phyloP scores from a whole-genome alignment of 805 yeast genomes.

The Kodamaea jinghongensis region DNA sequence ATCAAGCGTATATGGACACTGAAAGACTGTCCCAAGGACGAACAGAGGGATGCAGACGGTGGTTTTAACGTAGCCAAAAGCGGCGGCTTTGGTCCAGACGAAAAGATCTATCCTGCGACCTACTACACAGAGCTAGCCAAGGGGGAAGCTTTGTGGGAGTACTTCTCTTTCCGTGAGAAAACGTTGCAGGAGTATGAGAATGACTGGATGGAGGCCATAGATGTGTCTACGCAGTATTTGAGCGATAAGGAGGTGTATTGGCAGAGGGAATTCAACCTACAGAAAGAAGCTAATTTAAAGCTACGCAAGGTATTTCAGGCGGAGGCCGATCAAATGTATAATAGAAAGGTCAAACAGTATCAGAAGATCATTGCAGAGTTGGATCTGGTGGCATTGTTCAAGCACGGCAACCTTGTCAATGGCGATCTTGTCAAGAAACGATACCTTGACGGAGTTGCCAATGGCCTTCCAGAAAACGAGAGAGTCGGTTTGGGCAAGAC shows the following conservation, averaged over 20 bases:
- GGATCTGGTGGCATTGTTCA: conserved; percentile 21
- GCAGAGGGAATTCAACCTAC: neutral
- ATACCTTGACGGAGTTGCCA: neutral
- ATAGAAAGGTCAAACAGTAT: conserved; percentile 12
- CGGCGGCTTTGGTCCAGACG: conserved; percentile 25
- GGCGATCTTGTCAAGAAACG: neutral
- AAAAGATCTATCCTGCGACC: conserved; percentile 26
- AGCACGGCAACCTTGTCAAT: conserved; percentile 35
- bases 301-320: conserved; percentile 12
- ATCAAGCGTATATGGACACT: conserved; percentile 28
- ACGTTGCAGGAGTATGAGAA: neutral
- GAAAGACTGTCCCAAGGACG: conserved; percentile 6
- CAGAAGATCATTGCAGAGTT: conserved; percentile 14
- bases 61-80: conserved; percentile 28
- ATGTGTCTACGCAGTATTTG: conserved; percentile 8
- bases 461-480: conserved; percentile 21
- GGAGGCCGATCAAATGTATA: conserved; percentile 13
- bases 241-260: conserved; percentile 5
- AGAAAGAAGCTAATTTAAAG: neutral
- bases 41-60: conserved; percentile 22
- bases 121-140: conserved; percentile 25
- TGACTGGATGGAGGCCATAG: conserved; percentile 13
- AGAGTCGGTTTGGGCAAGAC: conserved; percentile 27
- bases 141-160: conserved; percentile 39
- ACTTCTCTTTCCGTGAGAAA: conserved; percentile 14